These are phyloP conservation scores for Lasiosphaeria ovina DNA, from an alignment of 495 filamentous ascomycete species.

Conservation along the genomic window DNA sequence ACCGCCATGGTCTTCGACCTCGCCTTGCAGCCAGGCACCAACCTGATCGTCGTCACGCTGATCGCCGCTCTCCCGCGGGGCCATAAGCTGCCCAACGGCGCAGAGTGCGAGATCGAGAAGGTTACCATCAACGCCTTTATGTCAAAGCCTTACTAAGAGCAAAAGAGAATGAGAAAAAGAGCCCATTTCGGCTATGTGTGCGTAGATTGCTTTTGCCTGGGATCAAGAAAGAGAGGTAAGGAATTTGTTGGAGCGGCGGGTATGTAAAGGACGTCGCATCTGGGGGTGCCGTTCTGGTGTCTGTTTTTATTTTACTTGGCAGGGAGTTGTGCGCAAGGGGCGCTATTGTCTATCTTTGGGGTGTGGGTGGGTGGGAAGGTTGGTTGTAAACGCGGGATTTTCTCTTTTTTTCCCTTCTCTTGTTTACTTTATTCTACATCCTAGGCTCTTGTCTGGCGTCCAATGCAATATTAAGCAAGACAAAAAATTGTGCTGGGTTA, in stretches of 20 bases:
- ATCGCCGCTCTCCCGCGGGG: slow-evolving; percentile 62
- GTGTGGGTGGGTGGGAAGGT: neutral
- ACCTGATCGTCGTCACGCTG: slow-evolving; percentile 63
- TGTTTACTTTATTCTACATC: too few relatives aligned
- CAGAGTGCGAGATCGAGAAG: slow-evolving; percentile 66
- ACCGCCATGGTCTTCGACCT: slow-evolving; percentile 59
- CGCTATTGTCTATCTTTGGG: neutral
- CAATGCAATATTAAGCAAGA: neutral
- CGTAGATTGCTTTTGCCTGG: too few relatives aligned
- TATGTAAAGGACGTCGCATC: too few relatives aligned
- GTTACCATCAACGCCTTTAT: slow-evolving; percentile 44
- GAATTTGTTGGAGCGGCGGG: too few relatives aligned
- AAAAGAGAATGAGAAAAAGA: too few relatives aligned
- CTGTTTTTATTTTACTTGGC: too few relatives aligned
- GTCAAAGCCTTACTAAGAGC: slow-evolving; percentile 15
- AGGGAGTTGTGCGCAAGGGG: too few relatives aligned
- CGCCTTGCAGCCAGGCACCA: slow-evolving; percentile 58
- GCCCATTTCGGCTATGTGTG: too few relatives aligned
- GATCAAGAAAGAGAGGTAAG: too few relatives aligned
- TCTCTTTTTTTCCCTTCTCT: neutral
- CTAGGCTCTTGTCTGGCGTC: neutral
- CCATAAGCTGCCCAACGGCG: slow-evolving; percentile 51
- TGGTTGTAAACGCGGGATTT: neutral
- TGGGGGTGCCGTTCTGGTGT: too few relatives aligned
- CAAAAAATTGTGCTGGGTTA: too few relatives aligned